Conservation (phyloP, 306 rosid species). For the Dryas alaskensis region DNA sequence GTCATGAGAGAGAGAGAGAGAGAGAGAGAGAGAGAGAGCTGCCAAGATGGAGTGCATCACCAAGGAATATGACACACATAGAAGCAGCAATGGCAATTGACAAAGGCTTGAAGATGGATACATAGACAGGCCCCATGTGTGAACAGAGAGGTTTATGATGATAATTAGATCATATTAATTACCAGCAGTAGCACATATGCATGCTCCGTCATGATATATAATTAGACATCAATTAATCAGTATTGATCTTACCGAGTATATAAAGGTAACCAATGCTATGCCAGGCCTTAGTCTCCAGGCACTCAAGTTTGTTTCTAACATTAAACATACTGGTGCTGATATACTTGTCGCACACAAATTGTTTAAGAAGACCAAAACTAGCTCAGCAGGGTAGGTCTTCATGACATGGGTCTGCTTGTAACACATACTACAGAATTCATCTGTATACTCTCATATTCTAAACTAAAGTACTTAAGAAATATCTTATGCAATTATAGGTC, state of each 20-base stretch:
- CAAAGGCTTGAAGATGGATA: constrained; percentile 80
- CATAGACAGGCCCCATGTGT: constrained; percentile 82
- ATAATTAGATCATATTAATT: too few relatives aligned
- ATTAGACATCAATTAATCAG: too few relatives aligned
- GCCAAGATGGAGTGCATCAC: constrained; percentile 64
- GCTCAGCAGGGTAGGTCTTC: constrained; percentile 46
- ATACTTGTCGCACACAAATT: constrained; percentile 41
- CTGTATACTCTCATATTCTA: too few relatives aligned
- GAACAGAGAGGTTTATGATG: constrained; percentile 26
- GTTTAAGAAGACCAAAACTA: constrained; percentile 42
- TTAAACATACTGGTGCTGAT: constrained; percentile 43
- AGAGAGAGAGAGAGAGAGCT: too few relatives aligned
- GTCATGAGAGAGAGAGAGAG: too few relatives aligned
- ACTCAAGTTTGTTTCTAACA: constrained; percentile 41
- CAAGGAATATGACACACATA: constrained; percentile 72
- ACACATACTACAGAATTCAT: neutral
- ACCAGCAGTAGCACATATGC: too few relatives aligned
- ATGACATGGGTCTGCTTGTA: constrained; percentile 32
- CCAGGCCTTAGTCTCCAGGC: constrained; percentile 47
- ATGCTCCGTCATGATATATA: too few relatives aligned
- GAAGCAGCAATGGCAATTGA: constrained; percentile 65
- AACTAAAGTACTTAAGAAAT: too few relatives aligned
- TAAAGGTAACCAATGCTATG: constrained; percentile 35
- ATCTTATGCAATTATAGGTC: too few relatives aligned
- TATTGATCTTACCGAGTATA: constrained; percentile 39